Conservation (phyloP, 768 basidiomycete genomes). For the Gymnopilus junonius region DNA sequence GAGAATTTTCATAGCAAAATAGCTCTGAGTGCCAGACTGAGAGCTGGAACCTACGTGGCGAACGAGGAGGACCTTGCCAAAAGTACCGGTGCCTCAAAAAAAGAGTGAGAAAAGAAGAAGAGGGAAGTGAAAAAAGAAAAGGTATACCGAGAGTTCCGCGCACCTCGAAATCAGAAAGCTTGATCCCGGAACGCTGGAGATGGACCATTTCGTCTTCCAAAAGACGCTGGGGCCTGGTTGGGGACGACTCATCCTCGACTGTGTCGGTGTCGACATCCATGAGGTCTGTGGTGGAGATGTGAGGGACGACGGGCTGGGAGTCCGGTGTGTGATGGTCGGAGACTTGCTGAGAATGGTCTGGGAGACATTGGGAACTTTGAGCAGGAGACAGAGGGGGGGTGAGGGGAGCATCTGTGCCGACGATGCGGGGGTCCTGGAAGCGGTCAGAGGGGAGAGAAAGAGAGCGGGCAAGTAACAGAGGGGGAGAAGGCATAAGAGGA, state of each 20-base stretch:
- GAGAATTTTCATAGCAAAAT: slow-evolving; percentile 90
- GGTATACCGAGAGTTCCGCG: slow-evolving; percentile 73
- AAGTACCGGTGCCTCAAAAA: slow-evolving; percentile 87
- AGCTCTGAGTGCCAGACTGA: slow-evolving; percentile 54
- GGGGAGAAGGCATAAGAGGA: slow-evolving; percentile 28
- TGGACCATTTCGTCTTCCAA: slow-evolving; percentile 76
- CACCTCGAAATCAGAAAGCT: slow-evolving; percentile 80
- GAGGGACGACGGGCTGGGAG: slow-evolving; percentile 4
- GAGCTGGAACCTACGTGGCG: slow-evolving; percentile 62
- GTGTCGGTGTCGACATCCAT: slow-evolving; percentile 27
- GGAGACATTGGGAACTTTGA: slow-evolving; percentile 15
- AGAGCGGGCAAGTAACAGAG: slow-evolving; percentile 30
- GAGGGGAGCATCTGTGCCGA: slow-evolving; percentile 61
- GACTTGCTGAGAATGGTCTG: slow-evolving; percentile 5
- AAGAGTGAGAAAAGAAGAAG: slow-evolving; percentile 5
- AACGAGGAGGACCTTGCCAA: slow-evolving; percentile 91
- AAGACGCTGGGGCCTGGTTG: slow-evolving; percentile 52
- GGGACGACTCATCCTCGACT: slow-evolving; percentile 23
- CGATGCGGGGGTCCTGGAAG: slow-evolving; percentile 42
- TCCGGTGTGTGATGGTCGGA: slow-evolving; percentile 9
- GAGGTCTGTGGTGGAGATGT: slow-evolving; percentile 15
- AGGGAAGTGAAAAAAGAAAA: slow-evolving; percentile 9
- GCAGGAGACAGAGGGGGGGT: slow-evolving; percentile 69
- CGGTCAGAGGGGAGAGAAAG: slow-evolving; percentile 36
- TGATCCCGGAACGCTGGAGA: slow-evolving; percentile 61